Conservation (phyloP, 768 basidiomycete species). For the Lentinula sp. region DNA sequence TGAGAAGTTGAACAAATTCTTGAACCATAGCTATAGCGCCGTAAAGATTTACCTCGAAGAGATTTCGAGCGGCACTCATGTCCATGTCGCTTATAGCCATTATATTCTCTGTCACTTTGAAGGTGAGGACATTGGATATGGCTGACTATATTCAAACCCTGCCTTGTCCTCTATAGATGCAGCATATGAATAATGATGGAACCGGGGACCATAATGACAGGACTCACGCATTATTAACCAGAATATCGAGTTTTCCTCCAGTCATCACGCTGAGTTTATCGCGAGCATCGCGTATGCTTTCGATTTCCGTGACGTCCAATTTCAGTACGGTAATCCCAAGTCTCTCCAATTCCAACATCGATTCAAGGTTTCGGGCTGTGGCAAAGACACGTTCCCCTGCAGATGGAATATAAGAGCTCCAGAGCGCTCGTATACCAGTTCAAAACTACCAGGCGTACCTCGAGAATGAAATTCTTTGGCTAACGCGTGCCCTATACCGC, state of each 20-base stretch:
- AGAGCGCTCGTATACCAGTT: too few species aligned
- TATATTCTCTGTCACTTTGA: slow-evolving; percentile 7
- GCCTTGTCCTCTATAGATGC: slow-evolving; percentile 9
- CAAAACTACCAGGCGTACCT: too few species aligned
- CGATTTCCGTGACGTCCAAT: slow-evolving; percentile 20
- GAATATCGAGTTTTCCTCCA: slow-evolving; percentile 22
- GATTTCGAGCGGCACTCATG: slow-evolving; percentile 10
- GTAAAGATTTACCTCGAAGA: slow-evolving; percentile 23
- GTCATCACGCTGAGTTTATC: slow-evolving; percentile 12
- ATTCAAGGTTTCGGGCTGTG: slow-evolving; percentile 14
- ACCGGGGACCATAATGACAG: background rate
- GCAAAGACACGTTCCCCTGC: slow-evolving; percentile 23
- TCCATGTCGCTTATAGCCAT: slow-evolving; percentile 15
- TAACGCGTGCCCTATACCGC: too few species aligned
- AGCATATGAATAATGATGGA: background rate
- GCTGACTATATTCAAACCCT: background rate
- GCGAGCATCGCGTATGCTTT: slow-evolving; percentile 8
- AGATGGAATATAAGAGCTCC: background rate
- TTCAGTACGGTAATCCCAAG: slow-evolving; percentile 12
- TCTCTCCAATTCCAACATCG: slow-evolving; percentile 14
- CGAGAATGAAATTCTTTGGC: too few species aligned
- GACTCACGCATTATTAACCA: slow-evolving; percentile 23
- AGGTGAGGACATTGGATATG: too few species aligned
- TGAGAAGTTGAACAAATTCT: slow-evolving; percentile 17
- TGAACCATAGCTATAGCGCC: slow-evolving; percentile 17